Percentiles rank a stretch among this genome's conserved stretches.
These are phyloP conservation scores for Neurospora sp. DNA, from an alignment of 495 filamentous ascomycete species.

Conservation along the genomic window DNA sequence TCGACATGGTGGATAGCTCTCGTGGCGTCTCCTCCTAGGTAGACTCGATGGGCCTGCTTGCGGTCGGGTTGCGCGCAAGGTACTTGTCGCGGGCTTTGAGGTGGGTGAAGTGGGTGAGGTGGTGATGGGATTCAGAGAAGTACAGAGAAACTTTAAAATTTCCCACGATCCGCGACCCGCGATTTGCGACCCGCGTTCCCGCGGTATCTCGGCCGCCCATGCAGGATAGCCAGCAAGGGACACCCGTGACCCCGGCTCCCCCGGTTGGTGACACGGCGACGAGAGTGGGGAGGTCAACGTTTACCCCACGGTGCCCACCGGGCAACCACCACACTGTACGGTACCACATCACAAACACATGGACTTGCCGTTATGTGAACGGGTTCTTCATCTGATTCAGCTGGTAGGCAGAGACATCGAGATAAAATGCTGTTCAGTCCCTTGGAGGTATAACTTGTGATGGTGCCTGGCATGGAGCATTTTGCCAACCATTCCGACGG, in stretches of 20 bases:
- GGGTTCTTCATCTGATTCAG: background rate
- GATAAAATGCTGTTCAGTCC: background rate
- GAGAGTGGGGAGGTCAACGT: background rate
- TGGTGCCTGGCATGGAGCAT: background rate
- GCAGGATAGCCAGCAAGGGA: background rate
- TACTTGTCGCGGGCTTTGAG: slow-evolving; percentile 14
- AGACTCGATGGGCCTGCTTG: background rate
- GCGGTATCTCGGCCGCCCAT: background rate
- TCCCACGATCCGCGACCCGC: background rate
- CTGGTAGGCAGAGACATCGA: background rate
- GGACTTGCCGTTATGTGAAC: background rate
- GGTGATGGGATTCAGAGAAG: background rate
- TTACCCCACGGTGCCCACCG: background rate
- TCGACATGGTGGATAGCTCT: slow-evolving; percentile 53
- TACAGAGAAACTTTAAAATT: background rate
- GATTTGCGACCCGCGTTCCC: background rate
- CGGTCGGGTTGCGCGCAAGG: background rate
- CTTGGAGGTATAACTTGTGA: background rate
- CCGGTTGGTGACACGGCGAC: background rate
- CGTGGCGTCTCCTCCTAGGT: background rate
- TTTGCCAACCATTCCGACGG: background rate
- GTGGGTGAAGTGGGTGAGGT: background rate
- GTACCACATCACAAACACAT: background rate
- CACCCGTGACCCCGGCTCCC: background rate
- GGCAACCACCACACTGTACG: background rate